These are phyloP conservation scores for Solanum verrucosum DNA, from an alignment of 257 asterid species.

Conservation along the genomic window DNA sequence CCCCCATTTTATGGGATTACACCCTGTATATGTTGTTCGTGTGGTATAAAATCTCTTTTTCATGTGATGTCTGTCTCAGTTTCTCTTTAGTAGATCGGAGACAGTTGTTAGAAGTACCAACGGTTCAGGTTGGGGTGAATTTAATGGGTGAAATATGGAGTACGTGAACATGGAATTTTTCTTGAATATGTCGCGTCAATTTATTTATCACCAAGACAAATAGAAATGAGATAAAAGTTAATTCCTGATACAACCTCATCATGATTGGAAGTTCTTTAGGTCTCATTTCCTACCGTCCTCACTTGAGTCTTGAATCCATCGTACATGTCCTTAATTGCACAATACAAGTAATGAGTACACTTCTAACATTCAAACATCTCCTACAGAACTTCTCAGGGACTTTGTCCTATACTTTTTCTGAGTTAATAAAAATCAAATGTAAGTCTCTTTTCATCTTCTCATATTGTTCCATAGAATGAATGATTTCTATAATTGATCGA, in stretches of 20 bases:
- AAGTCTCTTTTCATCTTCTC: not conserved
- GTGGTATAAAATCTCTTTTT: too few relatives aligned
- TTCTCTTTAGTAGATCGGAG: too few relatives aligned
- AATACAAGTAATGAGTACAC: not conserved
- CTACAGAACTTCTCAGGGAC: not conserved
- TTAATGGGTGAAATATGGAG: not conserved
- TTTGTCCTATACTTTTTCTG: not conserved
- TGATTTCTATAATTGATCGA: too few relatives aligned
- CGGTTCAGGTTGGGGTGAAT: not conserved
- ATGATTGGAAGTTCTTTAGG: not conserved
- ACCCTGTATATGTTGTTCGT: not conserved
- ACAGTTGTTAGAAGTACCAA: too few relatives aligned
- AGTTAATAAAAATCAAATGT: not conserved
- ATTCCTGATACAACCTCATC: not conserved
- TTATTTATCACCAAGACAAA: not conserved
- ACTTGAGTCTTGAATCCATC: too few relatives aligned
- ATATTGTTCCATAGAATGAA: too few relatives aligned
- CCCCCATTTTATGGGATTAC: not conserved
- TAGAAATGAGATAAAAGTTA: not conserved
- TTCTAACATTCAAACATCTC: not conserved
- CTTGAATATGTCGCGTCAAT: not conserved
- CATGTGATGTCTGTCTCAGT: not conserved
- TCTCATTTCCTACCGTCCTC: not conserved
- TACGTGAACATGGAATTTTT: too few relatives aligned
- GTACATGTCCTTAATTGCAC: not conserved